Conservation (phyloP, 495 filamentous ascomycete species). For the Pseudoneurospora amorphoporcata region DNA sequence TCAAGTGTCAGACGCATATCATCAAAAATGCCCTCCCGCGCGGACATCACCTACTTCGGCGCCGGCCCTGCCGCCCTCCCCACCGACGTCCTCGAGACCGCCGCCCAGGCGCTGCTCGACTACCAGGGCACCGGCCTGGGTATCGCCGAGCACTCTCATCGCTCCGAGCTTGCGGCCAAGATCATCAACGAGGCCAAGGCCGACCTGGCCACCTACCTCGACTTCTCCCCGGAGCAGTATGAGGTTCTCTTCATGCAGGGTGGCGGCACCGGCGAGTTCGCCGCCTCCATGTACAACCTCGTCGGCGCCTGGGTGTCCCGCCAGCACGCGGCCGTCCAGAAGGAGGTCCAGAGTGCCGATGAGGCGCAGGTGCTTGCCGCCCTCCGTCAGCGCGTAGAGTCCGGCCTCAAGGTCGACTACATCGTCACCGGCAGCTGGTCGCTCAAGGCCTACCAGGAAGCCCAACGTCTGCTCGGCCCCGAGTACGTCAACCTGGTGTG, state of each 20-base stretch:
- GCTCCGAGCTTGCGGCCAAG: slow-evolving; percentile 61
- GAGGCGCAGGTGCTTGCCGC: slow-evolving; percentile 44
- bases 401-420: slow-evolving; percentile 73
- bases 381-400: slow-evolving; percentile 49
- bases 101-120: slow-evolving; percentile 68
- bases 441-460: slow-evolving; percentile 83
- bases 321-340: slow-evolving; percentile 33
- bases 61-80: slow-evolving; percentile 80
- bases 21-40: slow-evolving; percentile 20
- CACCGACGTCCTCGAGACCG: slow-evolving; percentile 62
- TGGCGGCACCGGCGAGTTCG: slow-evolving; percentile 76
- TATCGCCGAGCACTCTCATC: slow-evolving; percentile 81
- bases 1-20: background rate
- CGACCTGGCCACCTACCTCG: slow-evolving; percentile 55
- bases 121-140: slow-evolving; percentile 72
- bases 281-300: slow-evolving; percentile 71
- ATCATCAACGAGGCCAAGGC: slow-evolving; percentile 58
- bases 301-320: slow-evolving; percentile 70
- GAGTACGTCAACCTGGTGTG: slow-evolving; percentile 70
- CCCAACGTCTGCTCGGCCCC: slow-evolving; percentile 59
- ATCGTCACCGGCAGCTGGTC: slow-evolving; percentile 86
- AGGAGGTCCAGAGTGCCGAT: slow-evolving; percentile 30
- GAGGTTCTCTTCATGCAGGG: slow-evolving; percentile 74
- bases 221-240: slow-evolving; percentile 60
- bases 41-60: slow-evolving; percentile 49